Evolutionary conservation across 495 filamentous ascomycete genomes (phyloP).

Genomic region (Penicillium diatomitis): DNA sequence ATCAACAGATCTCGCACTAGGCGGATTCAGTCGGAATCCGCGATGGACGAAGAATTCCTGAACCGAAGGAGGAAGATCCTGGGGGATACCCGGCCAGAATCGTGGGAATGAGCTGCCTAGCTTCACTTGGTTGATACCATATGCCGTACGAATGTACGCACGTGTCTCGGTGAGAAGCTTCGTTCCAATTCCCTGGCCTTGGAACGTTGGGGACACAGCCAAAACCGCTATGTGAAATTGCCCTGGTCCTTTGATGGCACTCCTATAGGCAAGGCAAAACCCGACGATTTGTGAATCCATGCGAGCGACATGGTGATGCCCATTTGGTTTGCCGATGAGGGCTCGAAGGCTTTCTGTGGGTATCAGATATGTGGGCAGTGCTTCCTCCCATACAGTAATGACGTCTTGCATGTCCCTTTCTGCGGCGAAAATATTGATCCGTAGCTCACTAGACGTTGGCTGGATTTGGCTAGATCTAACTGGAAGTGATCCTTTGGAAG

Average conservation of each 20-base stretch:
- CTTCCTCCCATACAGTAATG: slow-evolving; percentile 25
- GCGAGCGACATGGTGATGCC: slow-evolving; percentile 30
- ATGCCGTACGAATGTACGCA: slow-evolving; percentile 19
- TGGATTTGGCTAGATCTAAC: slow-evolving; percentile 15
- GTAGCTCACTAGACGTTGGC: slow-evolving; percentile 8
- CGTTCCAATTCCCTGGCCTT: slow-evolving; percentile 36
- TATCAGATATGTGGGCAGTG: slow-evolving; percentile 34
- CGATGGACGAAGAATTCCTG: slow-evolving; percentile 39
- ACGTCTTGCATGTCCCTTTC: slow-evolving; percentile 24
- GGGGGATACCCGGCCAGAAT: slow-evolving; percentile 41
- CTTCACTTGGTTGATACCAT: slow-evolving; percentile 15
- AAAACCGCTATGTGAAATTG: slow-evolving; percentile 30
- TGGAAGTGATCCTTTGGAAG: slow-evolving; percentile 28
- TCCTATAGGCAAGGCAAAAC: slow-evolving; percentile 35
- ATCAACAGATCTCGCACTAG: slow-evolving; percentile 27
- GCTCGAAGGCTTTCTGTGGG: slow-evolving; percentile 16
- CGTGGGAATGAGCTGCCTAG: slow-evolving; percentile 40
- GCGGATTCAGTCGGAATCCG: slow-evolving; percentile 29
- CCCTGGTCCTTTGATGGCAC: slow-evolving; percentile 12
- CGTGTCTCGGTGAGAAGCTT: slow-evolving; percentile 27
- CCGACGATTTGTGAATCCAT: slow-evolving; percentile 24
- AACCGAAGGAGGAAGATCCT: slow-evolving; percentile 24
- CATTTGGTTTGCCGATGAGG: slow-evolving; percentile 19
- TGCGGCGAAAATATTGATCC: slow-evolving; percentile 5
- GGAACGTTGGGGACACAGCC: slow-evolving; percentile 31